Evolutionary conservation across 768 basidiomycete genomes (phyloP), one percentile per base, ranked within the genome.

Genomic region (Boletus eberwhitei): DNA sequence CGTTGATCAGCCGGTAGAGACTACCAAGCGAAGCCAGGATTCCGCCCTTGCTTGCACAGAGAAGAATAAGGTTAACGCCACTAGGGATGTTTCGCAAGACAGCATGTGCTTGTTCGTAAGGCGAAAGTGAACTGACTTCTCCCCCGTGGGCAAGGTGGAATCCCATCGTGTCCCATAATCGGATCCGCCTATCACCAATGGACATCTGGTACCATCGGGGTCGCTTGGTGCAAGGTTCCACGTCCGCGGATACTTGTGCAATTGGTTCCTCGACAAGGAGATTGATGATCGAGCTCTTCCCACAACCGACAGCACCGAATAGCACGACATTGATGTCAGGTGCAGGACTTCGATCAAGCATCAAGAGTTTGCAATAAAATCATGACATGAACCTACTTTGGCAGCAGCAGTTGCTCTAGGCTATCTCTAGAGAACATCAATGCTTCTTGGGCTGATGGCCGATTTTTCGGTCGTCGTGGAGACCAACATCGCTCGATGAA

Each of bases 201-300:
- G 34, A 21, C 32, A 38, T 17, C 11, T 2, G 38, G n/a, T n/a
- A n/a, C n/a, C n/a, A n/a, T n/a, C n/a, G n/a, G 36, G 50, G 62
- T 3, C 53, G 24, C 22, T 72, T 62, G 1, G 76, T 77, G 36
- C 68, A 72, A 6, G 71, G 69, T 0, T 31, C 39, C 0, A 63
- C 63, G 4, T 58, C 44, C 21, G 53, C 58, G 7, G 70, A 71
- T 4, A 64, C 60, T 1, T 31, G 32, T 4, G 74, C 74, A 1
- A 55, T 24, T 2, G 58, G 41, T 2, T 29, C 29, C 29, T 58
- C 64, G 5, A 59, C 48, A 32, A 64, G 48, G 17, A 64, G 41
- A 40, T 64, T 64, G 29, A 29, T 29, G 29, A 9, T 9, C 29
- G 29, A 29, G 29, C 29, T 9, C 29, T 29, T 29, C 1, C 63